These are phyloP conservation scores for Hyphodiscus hymeniophilus DNA, from an alignment of 495 filamentous ascomycete genomes.

Conservation along the genomic window DNA sequence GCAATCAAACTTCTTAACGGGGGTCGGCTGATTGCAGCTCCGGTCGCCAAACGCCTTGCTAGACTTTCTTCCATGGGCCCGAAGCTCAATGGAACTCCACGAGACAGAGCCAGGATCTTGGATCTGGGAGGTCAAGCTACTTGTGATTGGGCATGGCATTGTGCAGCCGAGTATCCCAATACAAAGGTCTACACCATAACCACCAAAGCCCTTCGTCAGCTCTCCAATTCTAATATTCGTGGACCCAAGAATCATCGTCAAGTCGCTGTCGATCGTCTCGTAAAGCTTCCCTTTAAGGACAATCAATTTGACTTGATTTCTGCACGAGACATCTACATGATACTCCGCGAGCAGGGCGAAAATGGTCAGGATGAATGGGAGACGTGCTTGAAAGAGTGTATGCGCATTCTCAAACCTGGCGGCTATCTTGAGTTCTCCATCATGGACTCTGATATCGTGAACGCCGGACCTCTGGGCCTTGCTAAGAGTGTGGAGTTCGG, in stretches of 20 bases:
- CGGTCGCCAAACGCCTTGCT: slow-evolving; percentile 54
- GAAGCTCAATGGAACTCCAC: slow-evolving; percentile 30
- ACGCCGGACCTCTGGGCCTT: slow-evolving; percentile 64
- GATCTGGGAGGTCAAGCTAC: slow-evolving; percentile 81
- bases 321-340: slow-evolving; percentile 75
- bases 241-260: slow-evolving; percentile 84
- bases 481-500: slow-evolving; percentile 84
- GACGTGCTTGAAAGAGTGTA: slow-evolving; percentile 72
- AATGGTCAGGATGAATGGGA: slow-evolving; percentile 76
- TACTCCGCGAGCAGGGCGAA: slow-evolving; percentile 62
- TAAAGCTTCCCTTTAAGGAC: slow-evolving; percentile 76
- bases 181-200: slow-evolving; percentile 80
- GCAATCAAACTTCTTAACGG: slow-evolving; percentile 70
- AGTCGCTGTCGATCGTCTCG: slow-evolving; percentile 63
- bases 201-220: slow-evolving; percentile 53
- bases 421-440: slow-evolving; percentile 86
- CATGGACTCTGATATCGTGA: slow-evolving; percentile 81
- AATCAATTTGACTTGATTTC: slow-evolving; percentile 90
- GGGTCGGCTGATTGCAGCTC: slow-evolving; percentile 70
- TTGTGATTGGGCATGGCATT: slow-evolving; percentile 94
- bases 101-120: slow-evolving; percentile 58
- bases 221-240: slow-evolving; percentile 59
- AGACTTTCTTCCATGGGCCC: slow-evolving; percentile 39
- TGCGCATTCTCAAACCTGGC: slow-evolving; percentile 85
- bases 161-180: slow-evolving; percentile 74